Evolutionary conservation across 805 yeast genomes (phyloP).

Genomic region (Starmera dryadoides): DNA sequence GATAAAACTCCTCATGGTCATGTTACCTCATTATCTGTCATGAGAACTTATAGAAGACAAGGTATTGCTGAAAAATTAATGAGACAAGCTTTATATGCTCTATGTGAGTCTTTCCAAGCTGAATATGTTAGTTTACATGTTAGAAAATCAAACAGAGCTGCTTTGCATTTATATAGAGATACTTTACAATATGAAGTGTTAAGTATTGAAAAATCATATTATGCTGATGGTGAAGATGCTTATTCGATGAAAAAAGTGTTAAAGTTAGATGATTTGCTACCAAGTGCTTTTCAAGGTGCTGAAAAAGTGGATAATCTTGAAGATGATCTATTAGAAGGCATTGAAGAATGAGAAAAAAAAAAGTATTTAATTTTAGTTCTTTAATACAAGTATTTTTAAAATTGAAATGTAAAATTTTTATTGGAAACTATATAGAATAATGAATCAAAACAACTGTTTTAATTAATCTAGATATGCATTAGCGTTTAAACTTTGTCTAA

Average conservation of each 20-base stretch:
- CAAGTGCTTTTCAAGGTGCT: constrained; percentile 45
- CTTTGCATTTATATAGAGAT: constrained; percentile 83
- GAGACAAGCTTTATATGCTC: constrained; percentile 75
- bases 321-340: constrained; percentile 34
- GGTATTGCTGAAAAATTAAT: constrained; percentile 90
- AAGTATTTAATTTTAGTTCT: background rate
- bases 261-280: constrained; percentile 51
- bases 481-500: background rate
- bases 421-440: too few species aligned
- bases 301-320: constrained; percentile 50
- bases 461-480: background rate
- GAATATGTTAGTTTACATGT: constrained; percentile 87
- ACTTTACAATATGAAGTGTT: constrained; percentile 78
- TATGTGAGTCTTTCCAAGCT: constrained; percentile 77
- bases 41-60: constrained; percentile 92
- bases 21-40: constrained; percentile 87
- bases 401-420: background rate
- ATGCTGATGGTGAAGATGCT: constrained; percentile 97
- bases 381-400: background rate
- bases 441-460: background rate
- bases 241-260: constrained; percentile 83
- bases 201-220: constrained; percentile 79
- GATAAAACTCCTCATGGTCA: constrained; percentile 81
- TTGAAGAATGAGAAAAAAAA: constrained; percentile 8
- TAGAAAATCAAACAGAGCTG: constrained; percentile 89